phyloP scores from a whole-genome alignment of 768 basidiomycete genomes.

The Crassisporium funariophilum region DNA sequence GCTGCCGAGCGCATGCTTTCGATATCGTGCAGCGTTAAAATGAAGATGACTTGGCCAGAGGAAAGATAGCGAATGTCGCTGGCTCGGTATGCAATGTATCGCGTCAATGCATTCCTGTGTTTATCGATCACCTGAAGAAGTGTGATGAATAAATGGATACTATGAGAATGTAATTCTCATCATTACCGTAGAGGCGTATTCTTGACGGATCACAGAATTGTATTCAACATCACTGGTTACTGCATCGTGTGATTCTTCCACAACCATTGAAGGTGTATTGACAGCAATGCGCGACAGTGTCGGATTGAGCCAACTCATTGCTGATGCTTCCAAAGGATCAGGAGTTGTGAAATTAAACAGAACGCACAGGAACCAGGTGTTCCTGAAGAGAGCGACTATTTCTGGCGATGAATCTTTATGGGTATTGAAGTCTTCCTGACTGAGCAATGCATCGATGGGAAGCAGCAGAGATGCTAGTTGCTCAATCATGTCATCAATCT shows the following conservation, averaged over 20 bases:
- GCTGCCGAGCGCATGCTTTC: conserved; percentile 83
- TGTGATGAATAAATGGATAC: conserved; percentile 5
- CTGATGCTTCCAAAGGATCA: conserved; percentile 54
- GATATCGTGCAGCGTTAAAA: conserved; percentile 84
- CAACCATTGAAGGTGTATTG: conserved; percentile 84
- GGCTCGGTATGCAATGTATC: conserved; percentile 63
- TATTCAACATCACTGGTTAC: conserved; percentile 90
- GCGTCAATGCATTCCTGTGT: conserved; percentile 65
- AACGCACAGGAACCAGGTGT: conserved; percentile 92
- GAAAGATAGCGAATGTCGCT: conserved; percentile 75
- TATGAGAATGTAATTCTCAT: conserved; percentile 21
- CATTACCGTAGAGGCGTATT: conserved; percentile 77
- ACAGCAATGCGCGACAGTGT: conserved; percentile 78
- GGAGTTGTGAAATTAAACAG: conserved; percentile 77
- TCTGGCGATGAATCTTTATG: conserved; percentile 55
- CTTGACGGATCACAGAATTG: conserved; percentile 85
- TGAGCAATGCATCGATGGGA: conserved; percentile 86
- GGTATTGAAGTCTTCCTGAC: conserved; percentile 68
- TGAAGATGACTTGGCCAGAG: conserved; percentile 82
- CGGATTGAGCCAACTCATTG: conserved; percentile 79
- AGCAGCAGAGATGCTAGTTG: conserved; percentile 87
- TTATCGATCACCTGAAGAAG: conserved; percentile 61
- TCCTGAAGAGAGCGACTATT: conserved; percentile 79
- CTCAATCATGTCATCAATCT: conserved; percentile 84
- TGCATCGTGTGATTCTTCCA: conserved; percentile 81